Conservation (phyloP, 345 rosid genomes). For the Eucalyptus grandis region DNA sequence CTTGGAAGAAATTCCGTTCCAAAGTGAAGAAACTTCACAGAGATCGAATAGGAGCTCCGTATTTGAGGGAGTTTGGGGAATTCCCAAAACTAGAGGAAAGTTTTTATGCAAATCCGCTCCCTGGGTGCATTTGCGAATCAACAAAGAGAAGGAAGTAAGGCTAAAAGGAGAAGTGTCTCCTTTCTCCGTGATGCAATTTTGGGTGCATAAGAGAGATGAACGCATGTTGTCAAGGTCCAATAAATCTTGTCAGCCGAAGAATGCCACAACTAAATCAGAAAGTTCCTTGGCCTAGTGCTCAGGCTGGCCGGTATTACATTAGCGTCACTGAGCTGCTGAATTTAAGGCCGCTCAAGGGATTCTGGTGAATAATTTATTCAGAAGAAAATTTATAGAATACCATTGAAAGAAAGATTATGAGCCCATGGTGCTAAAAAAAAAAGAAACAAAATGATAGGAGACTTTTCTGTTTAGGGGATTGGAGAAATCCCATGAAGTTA, state of each 20-base stretch:
- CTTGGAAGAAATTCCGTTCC: slow-evolving; percentile 82
- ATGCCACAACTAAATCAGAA: neutral
- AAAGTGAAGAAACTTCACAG: slow-evolving; percentile 19
- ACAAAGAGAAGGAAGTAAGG: slow-evolving; percentile 2
- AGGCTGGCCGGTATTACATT: neutral
- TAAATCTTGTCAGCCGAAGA: neutral
- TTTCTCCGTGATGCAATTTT: neutral
- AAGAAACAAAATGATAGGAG: neutral
- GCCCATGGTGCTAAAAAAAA: neutral
- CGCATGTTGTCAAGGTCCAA: neutral
- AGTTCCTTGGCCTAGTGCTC: neutral
- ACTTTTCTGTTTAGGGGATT: neutral
- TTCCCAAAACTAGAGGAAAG: slow-evolving; percentile 89
- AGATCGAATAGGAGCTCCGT: slow-evolving; percentile 53
- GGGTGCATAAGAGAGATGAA: neutral
- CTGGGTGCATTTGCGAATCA: slow-evolving; percentile 74
- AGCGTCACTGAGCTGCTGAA: neutral
- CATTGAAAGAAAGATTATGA: neutral
- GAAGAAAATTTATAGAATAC: neutral
- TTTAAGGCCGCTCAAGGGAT: neutral
- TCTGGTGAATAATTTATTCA: neutral
- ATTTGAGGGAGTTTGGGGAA: slow-evolving; percentile 52
- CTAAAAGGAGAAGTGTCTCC: neutral
- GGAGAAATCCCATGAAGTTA: neutral
- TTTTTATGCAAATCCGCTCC: slow-evolving; percentile 79